Conservation (phyloP, 2,329 filamentous ascomycete species). For the Pseudohalonectria lignicola region DNA sequence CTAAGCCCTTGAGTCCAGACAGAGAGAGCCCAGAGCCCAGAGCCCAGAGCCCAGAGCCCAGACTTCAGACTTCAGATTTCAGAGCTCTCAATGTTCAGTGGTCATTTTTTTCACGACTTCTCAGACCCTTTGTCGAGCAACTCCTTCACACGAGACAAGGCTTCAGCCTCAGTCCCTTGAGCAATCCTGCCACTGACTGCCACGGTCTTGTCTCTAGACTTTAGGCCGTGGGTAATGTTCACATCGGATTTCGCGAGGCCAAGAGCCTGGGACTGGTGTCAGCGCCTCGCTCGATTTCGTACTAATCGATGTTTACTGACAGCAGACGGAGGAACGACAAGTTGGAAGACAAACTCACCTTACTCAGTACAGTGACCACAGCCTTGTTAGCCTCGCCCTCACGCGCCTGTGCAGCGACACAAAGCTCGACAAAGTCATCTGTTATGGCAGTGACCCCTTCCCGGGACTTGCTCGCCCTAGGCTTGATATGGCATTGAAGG, state of each 20-base stretch:
- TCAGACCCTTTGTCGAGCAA: constrained; percentile 4
- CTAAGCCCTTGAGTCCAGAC: no score
- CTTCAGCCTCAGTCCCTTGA: constrained; percentile 2
- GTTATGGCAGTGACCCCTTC: constrained; percentile 49
- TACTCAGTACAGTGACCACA: constrained; percentile 49
- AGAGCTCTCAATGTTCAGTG: no score
- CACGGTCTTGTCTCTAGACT: constrained; percentile 54
- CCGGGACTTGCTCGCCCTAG: constrained; percentile 48
- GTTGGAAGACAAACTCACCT: constrained; percentile 30
- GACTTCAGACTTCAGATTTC: no score
- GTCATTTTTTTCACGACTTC: no score
- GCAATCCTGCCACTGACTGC: constrained; percentile 21
- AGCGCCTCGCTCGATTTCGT: no score
- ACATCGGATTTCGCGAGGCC: constrained; percentile 53
- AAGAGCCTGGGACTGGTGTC: constrained; percentile 44
- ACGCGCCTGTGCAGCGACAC: constrained; percentile 52
- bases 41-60: no score
- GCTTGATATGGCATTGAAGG: constrained; percentile 56
- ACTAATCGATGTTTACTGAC: no score
- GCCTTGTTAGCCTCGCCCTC: constrained; percentile 62
- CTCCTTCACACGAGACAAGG: constrained; percentile 4
- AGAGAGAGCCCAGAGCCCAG: no score
- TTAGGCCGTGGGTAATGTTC: constrained; percentile 49
- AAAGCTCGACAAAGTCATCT: constrained; percentile 48
- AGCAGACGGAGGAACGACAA: no score